Percentiles rank a stretch among this genome's conserved stretches.
Evolutionary conservation across 2,329 filamentous ascomycete species (phyloP).

Genomic region (Didymella pinodella): DNA sequence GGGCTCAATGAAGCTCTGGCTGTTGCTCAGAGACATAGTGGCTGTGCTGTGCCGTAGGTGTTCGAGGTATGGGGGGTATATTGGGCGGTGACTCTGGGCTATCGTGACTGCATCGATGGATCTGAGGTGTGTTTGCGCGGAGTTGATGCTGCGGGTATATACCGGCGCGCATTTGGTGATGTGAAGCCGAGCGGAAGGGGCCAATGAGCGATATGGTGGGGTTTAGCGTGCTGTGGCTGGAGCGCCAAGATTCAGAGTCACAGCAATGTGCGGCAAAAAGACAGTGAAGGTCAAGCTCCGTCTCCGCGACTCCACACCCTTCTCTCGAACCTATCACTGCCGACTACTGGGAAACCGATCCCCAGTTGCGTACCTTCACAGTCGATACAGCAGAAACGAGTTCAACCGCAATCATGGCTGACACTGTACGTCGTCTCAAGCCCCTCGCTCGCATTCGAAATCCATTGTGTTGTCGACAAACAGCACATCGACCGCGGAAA

Average conservation of each 20-base stretch:
- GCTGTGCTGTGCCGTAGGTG: background rate
- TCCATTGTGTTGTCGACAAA: constrained; percentile 20
- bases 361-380: constrained; percentile 12
- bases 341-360: constrained; percentile 4
- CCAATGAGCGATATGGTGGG: constrained; percentile 41
- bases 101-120: constrained; percentile 33
- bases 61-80: background rate
- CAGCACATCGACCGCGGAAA: background rate
- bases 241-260: constrained; percentile 13
- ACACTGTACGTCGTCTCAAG: constrained; percentile 49
- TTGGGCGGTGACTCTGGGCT: constrained; percentile 21
- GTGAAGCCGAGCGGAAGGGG: constrained; percentile 22
- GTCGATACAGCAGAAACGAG: constrained; percentile 16
- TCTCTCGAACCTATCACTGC: constrained; percentile 15
- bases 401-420: constrained; percentile 61
- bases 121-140: constrained; percentile 9
- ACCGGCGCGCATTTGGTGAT: constrained; percentile 28
- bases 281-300: constrained; percentile 21
- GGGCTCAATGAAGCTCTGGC: constrained; percentile 49
- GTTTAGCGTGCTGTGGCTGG: constrained; percentile 30
- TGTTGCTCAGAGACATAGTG: constrained; percentile 50
- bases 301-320: constrained; percentile 20
- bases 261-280: constrained; percentile 29
- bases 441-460: constrained; percentile 38
- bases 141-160: constrained; percentile 20